Conservation (phyloP, 169 alveolate genomes). For the Perkinsus marinus region DNA sequence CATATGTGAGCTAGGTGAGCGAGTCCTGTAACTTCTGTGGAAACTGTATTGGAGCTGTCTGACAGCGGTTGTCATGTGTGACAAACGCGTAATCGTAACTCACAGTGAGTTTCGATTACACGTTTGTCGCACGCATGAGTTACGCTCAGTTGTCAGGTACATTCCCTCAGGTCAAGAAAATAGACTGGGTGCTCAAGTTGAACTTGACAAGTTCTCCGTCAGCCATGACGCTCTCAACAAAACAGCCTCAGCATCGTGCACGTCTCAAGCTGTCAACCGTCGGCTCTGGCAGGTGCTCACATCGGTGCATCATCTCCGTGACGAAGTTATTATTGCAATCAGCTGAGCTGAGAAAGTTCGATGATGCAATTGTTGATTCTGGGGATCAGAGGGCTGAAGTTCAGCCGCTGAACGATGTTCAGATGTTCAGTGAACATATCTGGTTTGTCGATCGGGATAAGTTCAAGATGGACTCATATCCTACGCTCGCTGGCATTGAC, state of each 20-base stretch:
- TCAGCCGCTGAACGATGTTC: too few relatives aligned
- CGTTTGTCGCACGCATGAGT: too few relatives aligned
- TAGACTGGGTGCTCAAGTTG: neutral
- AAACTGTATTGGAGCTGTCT: too few relatives aligned
- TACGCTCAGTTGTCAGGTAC: too few relatives aligned
- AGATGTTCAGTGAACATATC: too few relatives aligned
- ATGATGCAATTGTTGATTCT: neutral
- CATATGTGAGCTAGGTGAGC: neutral
- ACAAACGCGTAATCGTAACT: too few relatives aligned
- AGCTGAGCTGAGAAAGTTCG: neutral
- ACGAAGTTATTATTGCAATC: neutral
- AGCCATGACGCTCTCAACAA: neutral
- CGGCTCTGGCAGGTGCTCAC: neutral
- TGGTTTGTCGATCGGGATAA: neutral
- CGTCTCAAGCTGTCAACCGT: neutral
- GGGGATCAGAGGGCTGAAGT: neutral
- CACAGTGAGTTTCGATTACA: too few relatives aligned
- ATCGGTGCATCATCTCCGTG: neutral
- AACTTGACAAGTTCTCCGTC: neutral
- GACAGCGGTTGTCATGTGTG: too few relatives aligned
- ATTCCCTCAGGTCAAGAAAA: neutral
- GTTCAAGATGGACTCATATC: neutral
- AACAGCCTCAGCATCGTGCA: neutral
- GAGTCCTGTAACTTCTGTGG: too few relatives aligned
- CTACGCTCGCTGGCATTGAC: neutral